Conservation (phyloP, 1,284 basidiomycete genomes). For the Vanrija sp. region DNA sequence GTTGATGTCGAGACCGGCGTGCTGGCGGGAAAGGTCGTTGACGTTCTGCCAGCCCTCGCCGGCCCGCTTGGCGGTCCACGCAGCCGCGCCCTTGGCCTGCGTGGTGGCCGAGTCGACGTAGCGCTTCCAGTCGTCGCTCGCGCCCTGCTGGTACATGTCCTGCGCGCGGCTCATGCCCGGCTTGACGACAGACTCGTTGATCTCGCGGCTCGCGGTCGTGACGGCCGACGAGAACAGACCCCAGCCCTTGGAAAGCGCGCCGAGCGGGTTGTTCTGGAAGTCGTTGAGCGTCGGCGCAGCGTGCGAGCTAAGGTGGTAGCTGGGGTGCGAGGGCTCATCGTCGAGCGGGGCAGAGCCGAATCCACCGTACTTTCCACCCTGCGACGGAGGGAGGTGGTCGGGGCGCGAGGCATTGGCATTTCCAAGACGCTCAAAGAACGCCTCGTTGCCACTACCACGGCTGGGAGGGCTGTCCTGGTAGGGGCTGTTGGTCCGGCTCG, state of each 20-base stretch:
- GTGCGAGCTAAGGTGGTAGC: constrained; percentile 39
- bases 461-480: constrained; percentile 1
- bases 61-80: constrained; percentile 36
- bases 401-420: constrained; percentile 39
- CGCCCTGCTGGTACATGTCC: constrained; percentile 24
- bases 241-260: constrained; percentile 48
- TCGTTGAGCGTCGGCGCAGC: constrained; percentile 44
- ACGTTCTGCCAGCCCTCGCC: constrained; percentile 42
- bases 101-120: constrained; percentile 23
- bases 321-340: constrained; percentile 29
- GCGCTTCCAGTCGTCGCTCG: constrained; percentile 33
- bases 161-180: constrained; percentile 39
- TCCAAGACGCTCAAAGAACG: constrained; percentile 48
- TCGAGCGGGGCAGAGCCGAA: constrained; percentile 44
- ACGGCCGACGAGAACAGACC: constrained; percentile 48
- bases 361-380: constrained; percentile 47
- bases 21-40: constrained; percentile 42
- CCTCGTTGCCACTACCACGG: constrained; percentile 40
- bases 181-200: constrained; percentile 47
- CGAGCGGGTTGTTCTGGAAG: constrained; percentile 43
- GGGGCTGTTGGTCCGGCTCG: constrained; percentile 14
- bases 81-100: constrained; percentile 32
- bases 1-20: constrained; percentile 46
- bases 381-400: constrained; percentile 46
- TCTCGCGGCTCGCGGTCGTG: constrained; percentile 36